Percentiles rank a stretch among this genome's conserved stretches.
phyloP scores from a whole-genome alignment of 805 yeast genomes.

The Pichia sporocuriosa region DNA sequence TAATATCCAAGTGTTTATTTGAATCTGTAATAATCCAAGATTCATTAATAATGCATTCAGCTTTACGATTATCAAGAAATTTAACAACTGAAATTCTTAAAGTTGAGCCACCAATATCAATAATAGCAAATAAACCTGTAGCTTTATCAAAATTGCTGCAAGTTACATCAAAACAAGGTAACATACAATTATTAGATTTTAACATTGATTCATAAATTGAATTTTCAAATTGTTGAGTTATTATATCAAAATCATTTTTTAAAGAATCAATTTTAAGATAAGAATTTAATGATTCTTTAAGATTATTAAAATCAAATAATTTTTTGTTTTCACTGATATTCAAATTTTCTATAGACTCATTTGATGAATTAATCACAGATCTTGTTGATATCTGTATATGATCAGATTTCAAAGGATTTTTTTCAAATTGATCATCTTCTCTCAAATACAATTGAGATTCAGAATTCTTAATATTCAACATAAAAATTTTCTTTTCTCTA shows the following conservation, averaged over 20 bases:
- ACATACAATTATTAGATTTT: slow-evolving; percentile 8
- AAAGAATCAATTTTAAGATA: slow-evolving; percentile 1
- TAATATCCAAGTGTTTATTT: slow-evolving; percentile 5
- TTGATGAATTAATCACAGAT: too few relatives aligned
- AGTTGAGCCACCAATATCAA: slow-evolving; percentile 54
- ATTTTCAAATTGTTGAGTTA: slow-evolving; percentile 1
- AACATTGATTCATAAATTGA: slow-evolving; percentile 5
- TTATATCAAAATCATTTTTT: slow-evolving; percentile 1
- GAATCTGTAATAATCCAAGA: slow-evolving; percentile 10
- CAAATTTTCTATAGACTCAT: background rate
- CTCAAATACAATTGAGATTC: too few relatives aligned
- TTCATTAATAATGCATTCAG: slow-evolving; percentile 5
- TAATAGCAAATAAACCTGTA: slow-evolving; percentile 30
- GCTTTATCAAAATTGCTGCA: background rate
- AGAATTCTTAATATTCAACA: too few relatives aligned
- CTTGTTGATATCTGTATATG: too few relatives aligned
- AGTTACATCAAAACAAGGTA: slow-evolving; percentile 7
- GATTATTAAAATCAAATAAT: background rate
- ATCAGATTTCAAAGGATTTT: too few relatives aligned
- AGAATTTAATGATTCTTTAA: background rate
- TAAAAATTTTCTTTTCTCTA: too few relatives aligned
- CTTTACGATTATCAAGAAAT: slow-evolving; percentile 14
- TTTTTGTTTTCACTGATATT: background rate
- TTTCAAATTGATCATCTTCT: too few relatives aligned
- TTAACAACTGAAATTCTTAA: slow-evolving; percentile 31